Evolutionary conservation across 441 rosid species (phyloP), one percentile per base, ranked within the genome.

Genomic region (Populus hybrid): DNA sequence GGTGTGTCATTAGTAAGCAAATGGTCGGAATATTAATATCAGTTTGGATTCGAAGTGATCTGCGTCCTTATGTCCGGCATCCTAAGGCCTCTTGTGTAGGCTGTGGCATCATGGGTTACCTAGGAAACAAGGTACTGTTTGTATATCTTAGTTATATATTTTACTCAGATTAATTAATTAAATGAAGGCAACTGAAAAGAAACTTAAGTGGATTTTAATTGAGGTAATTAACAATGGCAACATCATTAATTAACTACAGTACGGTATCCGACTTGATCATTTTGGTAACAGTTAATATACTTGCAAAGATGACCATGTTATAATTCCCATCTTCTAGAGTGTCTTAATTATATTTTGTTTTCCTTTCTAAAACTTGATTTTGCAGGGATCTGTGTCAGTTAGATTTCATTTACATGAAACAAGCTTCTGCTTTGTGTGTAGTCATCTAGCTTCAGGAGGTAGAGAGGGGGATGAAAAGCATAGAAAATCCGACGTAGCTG

Each of bases 401-500:
- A 81, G 98, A 72, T 94, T 97, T 81, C 81, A 59, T 32, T 70
- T 97, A 71, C 88, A 90, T 24, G 93, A 90, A 81, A 93, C 98
- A 23, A 91, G 91, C 87, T 91, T 94, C 86, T 97, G 99, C 92
- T 93, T 97, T 79, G 89, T 93, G 21, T 94, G 99, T 74, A 75
- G 89, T 77, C 99, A 97, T 83, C 84, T 97, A 73, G 99, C 99
- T 73, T 97, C 99, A 0, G 99, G 99, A 26, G 94, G 95, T 6
- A 89, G 89, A 36, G 93, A 92, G 80, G 92, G 93, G 2, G 98
- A 96, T 71, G 92, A 82, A 69, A 85, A 86, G 73, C 83, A 79
- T 11, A 87, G 99, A 86, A 96, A 94, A 80, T 84, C 93, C 16
- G 88, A 94, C 30, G 92, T 84, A 12, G 81, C 82, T 0, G 91